These are phyloP conservation scores for Lasiosphaeris hirsuta DNA, from an alignment of 495 filamentous ascomycete species.

Conservation along the genomic window DNA sequence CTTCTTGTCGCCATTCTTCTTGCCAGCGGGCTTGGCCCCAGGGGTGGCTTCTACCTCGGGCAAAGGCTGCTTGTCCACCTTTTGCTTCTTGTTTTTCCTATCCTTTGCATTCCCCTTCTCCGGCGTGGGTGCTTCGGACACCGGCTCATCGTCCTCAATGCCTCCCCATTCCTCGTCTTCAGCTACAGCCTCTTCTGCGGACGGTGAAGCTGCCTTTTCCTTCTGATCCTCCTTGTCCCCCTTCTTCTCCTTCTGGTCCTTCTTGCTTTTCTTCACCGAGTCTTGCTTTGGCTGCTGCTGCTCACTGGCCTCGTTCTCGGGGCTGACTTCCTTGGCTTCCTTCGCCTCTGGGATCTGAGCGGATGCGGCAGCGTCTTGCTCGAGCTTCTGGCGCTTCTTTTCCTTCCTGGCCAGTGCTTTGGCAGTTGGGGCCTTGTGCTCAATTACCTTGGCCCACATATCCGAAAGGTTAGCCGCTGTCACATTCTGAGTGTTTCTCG, in stretches of 20 bases:
- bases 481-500: constrained; percentile 39
- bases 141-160: constrained; percentile 4
- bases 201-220: background rate
- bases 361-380: background rate
- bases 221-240: constrained; percentile 12
- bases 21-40: constrained; percentile 17
- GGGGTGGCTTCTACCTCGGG: constrained; percentile 30
- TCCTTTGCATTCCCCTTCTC: constrained; percentile 33
- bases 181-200: background rate
- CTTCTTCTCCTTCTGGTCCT: constrained; percentile 42
- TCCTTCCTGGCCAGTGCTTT: constrained; percentile 29
- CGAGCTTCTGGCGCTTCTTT: constrained; percentile 21
- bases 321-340: background rate
- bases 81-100: constrained; percentile 40
- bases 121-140: background rate
- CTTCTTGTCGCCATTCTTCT: constrained; percentile 6
- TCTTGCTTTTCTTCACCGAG: constrained; percentile 30
- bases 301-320: background rate
- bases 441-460: constrained; percentile 76
- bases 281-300: constrained; percentile 13
- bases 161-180: constrained; percentile 13
- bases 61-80: constrained; percentile 21
- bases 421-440: constrained; percentile 49
- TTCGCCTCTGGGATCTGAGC: background rate
- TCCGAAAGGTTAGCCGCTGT: constrained; percentile 69